Percentiles rank a stretch among this genome's conserved stretches.
phyloP scores from a whole-genome alignment of 1,284 basidiomycete genomes.

The Cystobasidium slooffiae region DNA sequence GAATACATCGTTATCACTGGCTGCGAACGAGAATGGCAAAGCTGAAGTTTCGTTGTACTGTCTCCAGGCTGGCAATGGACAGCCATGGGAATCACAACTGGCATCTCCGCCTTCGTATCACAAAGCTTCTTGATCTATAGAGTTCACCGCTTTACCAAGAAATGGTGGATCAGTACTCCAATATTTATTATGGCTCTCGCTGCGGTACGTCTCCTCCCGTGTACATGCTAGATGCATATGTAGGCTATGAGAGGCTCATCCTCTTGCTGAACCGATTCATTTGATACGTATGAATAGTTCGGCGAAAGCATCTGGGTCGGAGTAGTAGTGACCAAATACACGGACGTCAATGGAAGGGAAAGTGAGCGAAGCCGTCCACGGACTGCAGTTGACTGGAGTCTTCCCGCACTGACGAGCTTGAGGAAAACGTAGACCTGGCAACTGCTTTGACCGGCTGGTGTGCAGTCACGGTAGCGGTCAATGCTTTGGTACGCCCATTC shows the following conservation, averaged over 20 bases:
- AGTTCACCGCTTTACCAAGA: conserved; percentile 10
- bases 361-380: not conserved
- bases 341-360: not conserved
- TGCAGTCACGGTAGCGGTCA: conserved; percentile 6
- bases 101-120: not conserved
- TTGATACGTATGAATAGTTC: not conserved
- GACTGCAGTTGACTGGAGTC: not conserved
- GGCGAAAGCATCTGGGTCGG: conserved; percentile 1
- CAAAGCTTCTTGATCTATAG: conserved; percentile 11
- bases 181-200: not conserved
- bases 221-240: not conserved
- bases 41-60: not conserved
- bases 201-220: not conserved
- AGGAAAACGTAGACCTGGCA: conserved; percentile 2
- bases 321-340: not conserved
- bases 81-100: conserved; percentile 10
- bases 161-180: not conserved
- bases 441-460: conserved; percentile 4
- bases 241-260: no score
- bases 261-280: not conserved
- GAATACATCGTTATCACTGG: not conserved
- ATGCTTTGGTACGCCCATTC: not conserved
- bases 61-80: conserved; percentile 13
- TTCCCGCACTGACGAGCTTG: not conserved
- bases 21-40: not conserved